phyloP scores from a whole-genome alignment of 83 land plant species.

The Larix sibirica region DNA sequence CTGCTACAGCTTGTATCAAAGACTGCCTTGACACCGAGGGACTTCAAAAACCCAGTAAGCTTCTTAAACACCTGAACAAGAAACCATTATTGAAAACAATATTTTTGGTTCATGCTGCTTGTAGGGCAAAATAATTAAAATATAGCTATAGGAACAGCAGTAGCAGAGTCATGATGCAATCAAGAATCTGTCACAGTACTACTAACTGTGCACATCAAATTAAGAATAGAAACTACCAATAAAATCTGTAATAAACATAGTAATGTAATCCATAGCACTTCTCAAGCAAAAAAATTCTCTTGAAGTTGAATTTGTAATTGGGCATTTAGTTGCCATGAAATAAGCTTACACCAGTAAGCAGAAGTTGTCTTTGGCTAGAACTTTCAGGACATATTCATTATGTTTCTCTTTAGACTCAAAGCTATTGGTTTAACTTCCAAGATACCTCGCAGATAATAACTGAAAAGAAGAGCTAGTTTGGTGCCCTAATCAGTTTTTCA shows the following conservation, averaged over 20 bases:
- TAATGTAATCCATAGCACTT: neutral
- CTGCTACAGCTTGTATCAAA: constrained; percentile 98
- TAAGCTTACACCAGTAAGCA: neutral
- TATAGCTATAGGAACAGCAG: neutral
- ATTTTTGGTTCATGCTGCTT: neutral
- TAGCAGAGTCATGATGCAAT: neutral
- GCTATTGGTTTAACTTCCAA: too few relatives aligned
- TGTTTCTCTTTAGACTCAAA: too few relatives aligned
- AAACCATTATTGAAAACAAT: neutral
- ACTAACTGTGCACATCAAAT: neutral
- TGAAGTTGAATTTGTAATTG: neutral
- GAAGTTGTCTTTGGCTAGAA: neutral
- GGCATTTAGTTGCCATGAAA: neutral
- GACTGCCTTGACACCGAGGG: constrained; percentile 90
- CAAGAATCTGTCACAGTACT: neutral
- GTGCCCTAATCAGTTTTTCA: too few relatives aligned
- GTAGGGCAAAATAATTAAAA: neutral
- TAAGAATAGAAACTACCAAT: neutral
- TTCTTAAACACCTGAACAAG: constrained; percentile 73
- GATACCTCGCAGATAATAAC: too few relatives aligned
- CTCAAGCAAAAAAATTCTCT: neutral
- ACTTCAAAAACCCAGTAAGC: constrained; percentile 88
- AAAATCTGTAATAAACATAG: neutral
- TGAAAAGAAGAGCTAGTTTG: too few relatives aligned
- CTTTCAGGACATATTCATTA: too few relatives aligned